Conservation (phyloP, 75 land plant genomes). For the Cupressus sempervirens region DNA sequence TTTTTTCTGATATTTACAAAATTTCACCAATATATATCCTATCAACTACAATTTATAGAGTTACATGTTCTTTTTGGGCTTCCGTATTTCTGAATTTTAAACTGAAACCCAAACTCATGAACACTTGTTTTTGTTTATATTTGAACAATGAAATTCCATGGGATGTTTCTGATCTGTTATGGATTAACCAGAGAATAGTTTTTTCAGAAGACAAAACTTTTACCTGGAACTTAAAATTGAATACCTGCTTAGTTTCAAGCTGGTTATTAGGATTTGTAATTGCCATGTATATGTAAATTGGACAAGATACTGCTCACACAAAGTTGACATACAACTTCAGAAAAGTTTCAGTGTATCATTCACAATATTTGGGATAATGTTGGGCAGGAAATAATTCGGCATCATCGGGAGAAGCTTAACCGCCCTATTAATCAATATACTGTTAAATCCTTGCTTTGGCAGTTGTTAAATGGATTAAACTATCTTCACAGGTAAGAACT, state of each 20-base stretch:
- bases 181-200: neutral
- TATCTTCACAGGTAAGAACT: slow-evolving; percentile 79
- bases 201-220: neutral
- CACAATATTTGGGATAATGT: neutral
- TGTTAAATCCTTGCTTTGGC: slow-evolving; percentile 94
- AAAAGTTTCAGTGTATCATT: neutral
- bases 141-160: too few relatives aligned
- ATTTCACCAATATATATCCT: neutral
- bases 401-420: slow-evolving; percentile 88
- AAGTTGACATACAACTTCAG: neutral
- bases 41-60: too few relatives aligned
- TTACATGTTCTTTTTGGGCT: too few relatives aligned
- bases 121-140: too few relatives aligned
- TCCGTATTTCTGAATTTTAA: too few relatives aligned
- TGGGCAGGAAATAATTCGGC: slow-evolving; percentile 86
- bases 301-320: neutral
- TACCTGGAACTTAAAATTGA: neutral
- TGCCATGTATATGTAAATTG: neutral
- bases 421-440: slow-evolving; percentile 73
- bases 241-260: too few relatives aligned
- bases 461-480: slow-evolving; percentile 89
- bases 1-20: neutral
- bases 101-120: too few relatives aligned
- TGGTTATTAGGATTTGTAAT: neutral
- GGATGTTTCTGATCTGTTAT: too few relatives aligned